Conservation (phyloP, 257 asterid species). For the Thymus mandschuricus region DNA sequence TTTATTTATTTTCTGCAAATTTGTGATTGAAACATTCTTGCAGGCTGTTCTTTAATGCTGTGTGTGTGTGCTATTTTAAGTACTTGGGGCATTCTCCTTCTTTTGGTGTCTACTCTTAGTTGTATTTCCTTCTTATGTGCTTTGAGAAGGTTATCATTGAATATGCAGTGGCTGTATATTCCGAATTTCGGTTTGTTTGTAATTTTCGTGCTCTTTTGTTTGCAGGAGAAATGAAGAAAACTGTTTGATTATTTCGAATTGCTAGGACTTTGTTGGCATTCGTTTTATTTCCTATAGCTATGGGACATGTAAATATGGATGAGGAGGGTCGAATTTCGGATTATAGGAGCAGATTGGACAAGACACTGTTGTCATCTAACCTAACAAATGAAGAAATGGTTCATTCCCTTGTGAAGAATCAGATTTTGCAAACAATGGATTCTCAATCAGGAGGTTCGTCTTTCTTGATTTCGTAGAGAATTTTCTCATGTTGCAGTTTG, state of each 20-base stretch:
- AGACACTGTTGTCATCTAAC: slow-evolving; percentile 56
- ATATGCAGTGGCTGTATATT: slow-evolving; percentile 8
- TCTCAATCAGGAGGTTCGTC: slow-evolving; percentile 40
- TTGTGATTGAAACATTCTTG: background rate
- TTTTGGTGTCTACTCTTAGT: slow-evolving; percentile 11
- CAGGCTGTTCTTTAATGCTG: slow-evolving; percentile 8
- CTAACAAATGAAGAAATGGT: slow-evolving; percentile 52
- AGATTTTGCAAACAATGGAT: slow-evolving; percentile 50
- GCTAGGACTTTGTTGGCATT: slow-evolving; percentile 20
- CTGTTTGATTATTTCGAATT: slow-evolving; percentile 19
- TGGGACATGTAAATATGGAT: slow-evolving; percentile 55
- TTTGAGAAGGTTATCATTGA: background rate
- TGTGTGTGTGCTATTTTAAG: background rate
- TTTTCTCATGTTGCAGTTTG: slow-evolving; percentile 12
- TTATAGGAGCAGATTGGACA: slow-evolving; percentile 63
- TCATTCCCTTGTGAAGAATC: slow-evolving; percentile 60
- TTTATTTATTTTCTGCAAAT: background rate
- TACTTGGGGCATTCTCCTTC: background rate
- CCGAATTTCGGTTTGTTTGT: background rate
- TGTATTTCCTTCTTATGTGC: slow-evolving; percentile 13
- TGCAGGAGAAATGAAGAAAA: slow-evolving; percentile 12
- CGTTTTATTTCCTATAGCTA: slow-evolving; percentile 26
- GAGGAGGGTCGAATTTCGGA: slow-evolving; percentile 47
- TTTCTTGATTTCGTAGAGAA: background rate
- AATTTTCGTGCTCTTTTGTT: background rate